Percentiles rank a stretch among this genome's conserved stretches.
phyloP scores from a whole-genome alignment of 225 moss, liverwort and hornwort species.

The Neckera pumila region DNA sequence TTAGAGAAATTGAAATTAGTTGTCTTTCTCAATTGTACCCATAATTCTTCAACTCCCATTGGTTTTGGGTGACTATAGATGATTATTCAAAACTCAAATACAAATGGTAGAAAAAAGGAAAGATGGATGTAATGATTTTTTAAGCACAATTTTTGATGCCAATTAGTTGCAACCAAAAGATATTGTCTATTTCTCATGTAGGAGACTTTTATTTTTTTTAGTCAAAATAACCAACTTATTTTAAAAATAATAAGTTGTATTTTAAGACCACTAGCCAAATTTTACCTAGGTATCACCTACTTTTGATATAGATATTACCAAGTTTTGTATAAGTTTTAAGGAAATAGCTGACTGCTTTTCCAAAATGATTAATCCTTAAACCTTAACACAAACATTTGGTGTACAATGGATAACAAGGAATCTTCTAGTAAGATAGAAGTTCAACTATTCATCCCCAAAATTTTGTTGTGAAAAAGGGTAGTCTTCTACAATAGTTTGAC shows the following conservation, averaged over 20 bases:
- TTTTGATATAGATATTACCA: neutral
- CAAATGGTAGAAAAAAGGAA: neutral
- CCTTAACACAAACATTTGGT: too few relatives aligned
- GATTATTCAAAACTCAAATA: neutral
- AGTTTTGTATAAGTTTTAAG: neutral
- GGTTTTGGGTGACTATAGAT: too few relatives aligned
- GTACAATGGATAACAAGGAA: too few relatives aligned
- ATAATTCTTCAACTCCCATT: too few relatives aligned
- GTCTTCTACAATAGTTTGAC: too few relatives aligned
- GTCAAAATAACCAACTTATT: neutral
- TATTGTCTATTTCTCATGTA: rapidly evolving
- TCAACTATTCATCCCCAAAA: too few relatives aligned
- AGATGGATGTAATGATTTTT: rapidly evolving
- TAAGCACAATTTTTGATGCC: rapidly evolving
- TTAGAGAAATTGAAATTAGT: too few relatives aligned
- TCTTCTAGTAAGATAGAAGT: too few relatives aligned
- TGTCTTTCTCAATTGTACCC: too few relatives aligned
- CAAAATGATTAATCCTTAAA: too few relatives aligned
- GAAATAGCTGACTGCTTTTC: neutral
- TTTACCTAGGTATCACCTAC: rapidly evolving
- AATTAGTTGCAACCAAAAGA: neutral
- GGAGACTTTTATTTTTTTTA: rapidly evolving
- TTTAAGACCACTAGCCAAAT: neutral
- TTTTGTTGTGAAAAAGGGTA: too few relatives aligned
- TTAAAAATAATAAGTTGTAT: too few relatives aligned